Evolutionary conservation across 2,329 filamentous ascomycete genomes (phyloP).

Genomic region (Paradendryphiella salina): DNA sequence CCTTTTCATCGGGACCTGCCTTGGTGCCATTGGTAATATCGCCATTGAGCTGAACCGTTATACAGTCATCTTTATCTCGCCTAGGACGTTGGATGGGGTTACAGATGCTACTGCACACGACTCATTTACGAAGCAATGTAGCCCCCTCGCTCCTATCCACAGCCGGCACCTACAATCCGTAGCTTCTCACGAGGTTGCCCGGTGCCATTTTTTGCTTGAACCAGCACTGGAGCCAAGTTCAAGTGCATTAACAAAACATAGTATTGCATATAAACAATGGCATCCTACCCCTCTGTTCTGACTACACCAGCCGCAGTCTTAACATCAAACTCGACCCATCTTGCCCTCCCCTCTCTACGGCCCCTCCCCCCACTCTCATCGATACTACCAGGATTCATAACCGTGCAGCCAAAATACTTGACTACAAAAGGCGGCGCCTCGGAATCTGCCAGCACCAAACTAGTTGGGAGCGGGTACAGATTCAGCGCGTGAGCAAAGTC

Average conservation of each 20-base stretch:
- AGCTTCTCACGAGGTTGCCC: too few relatives aligned
- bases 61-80: too few relatives aligned
- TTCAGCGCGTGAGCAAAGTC: constrained; percentile 77
- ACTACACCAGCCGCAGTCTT: constrained; percentile 33
- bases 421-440: constrained; percentile 81
- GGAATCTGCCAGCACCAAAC: constrained; percentile 79
- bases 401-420: constrained; percentile 93
- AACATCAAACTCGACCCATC: constrained; percentile 82
- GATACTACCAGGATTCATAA: constrained; percentile 86
- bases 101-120: too few relatives aligned
- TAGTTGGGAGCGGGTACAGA: constrained; percentile 85
- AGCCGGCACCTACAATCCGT: accelerated
- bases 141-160: too few relatives aligned
- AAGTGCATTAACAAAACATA: not conserved
- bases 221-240: too few relatives aligned
- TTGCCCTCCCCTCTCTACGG: constrained; percentile 65
- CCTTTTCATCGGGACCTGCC: too few relatives aligned
- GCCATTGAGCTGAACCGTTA: too few relatives aligned
- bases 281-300: constrained; percentile 26
- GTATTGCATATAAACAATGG: not conserved
- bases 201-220: too few relatives aligned
- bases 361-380: constrained; percentile 63
- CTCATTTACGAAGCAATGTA: too few relatives aligned
- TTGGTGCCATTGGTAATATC: too few relatives aligned
- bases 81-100: too few relatives aligned